Evolutionary conservation across 495 filamentous ascomycete genomes (phyloP), one percentile per base, ranked within the genome.

Genomic region (Hypoxylon perforatum): DNA sequence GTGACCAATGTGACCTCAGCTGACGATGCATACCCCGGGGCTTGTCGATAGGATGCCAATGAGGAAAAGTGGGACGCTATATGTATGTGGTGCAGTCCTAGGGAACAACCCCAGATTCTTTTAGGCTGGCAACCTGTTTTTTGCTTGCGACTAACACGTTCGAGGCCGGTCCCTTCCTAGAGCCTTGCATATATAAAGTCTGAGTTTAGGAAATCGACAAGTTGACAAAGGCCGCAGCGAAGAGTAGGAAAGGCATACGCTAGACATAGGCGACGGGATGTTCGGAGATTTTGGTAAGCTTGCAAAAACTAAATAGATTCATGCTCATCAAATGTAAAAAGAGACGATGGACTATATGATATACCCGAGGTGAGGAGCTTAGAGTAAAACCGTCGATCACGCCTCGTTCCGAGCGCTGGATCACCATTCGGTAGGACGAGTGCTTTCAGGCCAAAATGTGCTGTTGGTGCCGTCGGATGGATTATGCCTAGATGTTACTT

Each of bases 1-100:
- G 59, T 63, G 60, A 63, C 60, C 65, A 64, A 69, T 63, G 65
- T 69, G 54, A 63, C 60, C 65, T 59, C 55, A 63, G 60, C 48
- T 69, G 65, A 69, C 41, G 65, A 51, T 63, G 59, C 53, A 61
- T 21, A 57, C 38, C 57, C 25, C 51, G 46, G 45, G 17, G n/a
- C n/a, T n/a, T 15, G 23, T 21, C 22, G 36, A 17, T 53, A 57
- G 45, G 52, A 47, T 47, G 14, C 46, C 33, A 49, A 42, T 49
- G 33, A 17, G 38, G 47, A 58, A 58, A 67, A 54, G 59, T 42
- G 59, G 53, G 51, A 35, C 15, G 22, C 15, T 55, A n/a, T 25
- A n/a, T 48, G 15, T 53, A 52, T 51, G 19, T 57, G 54, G 14
- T 56, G 51, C 38, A 46, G 30, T 48, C 18, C 44, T 23, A 3